Conservation (phyloP, 2,329 filamentous ascomycete species). For the Aureobasidium subglaciale region DNA sequence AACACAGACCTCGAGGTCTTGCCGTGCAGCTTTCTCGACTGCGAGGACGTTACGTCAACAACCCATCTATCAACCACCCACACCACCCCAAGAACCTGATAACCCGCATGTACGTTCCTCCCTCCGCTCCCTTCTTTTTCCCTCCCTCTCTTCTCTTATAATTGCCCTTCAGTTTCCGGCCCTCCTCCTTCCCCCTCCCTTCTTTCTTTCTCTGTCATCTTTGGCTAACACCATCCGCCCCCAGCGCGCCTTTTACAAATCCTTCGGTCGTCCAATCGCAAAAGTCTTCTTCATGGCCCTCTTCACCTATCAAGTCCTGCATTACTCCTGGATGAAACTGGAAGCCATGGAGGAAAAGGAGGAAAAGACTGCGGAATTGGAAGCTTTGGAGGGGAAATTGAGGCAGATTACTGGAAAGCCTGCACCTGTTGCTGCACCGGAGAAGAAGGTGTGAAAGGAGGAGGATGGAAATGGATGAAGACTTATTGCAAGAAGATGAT, state of each 20-base stretch:
- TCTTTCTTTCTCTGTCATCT: too few relatives aligned
- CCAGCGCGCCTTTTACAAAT: constrained; percentile 64
- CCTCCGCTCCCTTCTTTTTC: background rate
- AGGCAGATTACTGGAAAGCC: background rate
- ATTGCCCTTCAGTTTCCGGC: too few relatives aligned
- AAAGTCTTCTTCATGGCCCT: constrained; percentile 70
- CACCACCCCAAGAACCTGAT: background rate
- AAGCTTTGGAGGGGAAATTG: background rate
- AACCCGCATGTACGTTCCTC: constrained; percentile 11
- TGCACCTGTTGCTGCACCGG: too few relatives aligned
- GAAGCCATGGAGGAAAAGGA: constrained; percentile 62
- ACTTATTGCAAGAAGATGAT: too few relatives aligned
- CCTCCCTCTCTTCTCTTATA: too few relatives aligned
- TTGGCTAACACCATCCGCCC: too few relatives aligned
- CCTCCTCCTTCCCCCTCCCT: background rate
- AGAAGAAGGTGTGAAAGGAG: background rate
- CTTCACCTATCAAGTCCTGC: constrained; percentile 70
- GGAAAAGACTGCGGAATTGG: constrained; percentile 36
- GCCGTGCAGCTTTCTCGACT: background rate
- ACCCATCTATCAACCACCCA: constrained; percentile 12
- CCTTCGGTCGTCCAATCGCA: constrained; percentile 63
- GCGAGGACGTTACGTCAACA: background rate
- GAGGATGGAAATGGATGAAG: background rate
- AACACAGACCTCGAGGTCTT: background rate
- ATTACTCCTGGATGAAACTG: constrained; percentile 67